Percentiles rank a stretch among this genome's conserved stretches.
Evolutionary conservation across 352 stramenopile genomes (phyloP).

Genomic region (Globisporangium heterothallicum): DNA sequence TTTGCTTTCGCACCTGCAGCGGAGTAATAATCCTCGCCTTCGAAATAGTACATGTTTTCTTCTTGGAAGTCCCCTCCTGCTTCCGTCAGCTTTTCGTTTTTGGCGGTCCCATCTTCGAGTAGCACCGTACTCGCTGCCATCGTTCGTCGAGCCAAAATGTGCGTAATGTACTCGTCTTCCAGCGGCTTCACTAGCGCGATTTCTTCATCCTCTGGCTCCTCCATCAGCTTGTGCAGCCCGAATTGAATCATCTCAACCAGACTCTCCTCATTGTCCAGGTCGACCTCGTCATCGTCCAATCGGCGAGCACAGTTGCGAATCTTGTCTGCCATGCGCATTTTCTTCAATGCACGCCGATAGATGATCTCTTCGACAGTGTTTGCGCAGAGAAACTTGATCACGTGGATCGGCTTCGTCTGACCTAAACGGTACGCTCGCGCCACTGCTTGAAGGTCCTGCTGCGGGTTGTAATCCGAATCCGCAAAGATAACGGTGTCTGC

Average conservation of each 20-base stretch:
- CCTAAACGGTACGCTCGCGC: conserved; percentile 65
- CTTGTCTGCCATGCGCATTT: conserved; percentile 68
- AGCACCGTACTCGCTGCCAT: not conserved
- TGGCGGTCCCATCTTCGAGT: conserved; percentile 23
- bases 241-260: conserved; percentile 74
- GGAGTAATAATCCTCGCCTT: conserved; percentile 67
- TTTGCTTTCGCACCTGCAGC: conserved; percentile 25
- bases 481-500: conserved; percentile 81
- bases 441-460: conserved; percentile 65
- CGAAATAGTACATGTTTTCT: conserved; percentile 85
- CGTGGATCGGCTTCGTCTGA: conserved; percentile 72
- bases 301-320: conserved; percentile 60
- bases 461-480: conserved; percentile 78
- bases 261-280: conserved; percentile 38
- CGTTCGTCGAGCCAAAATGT: conserved; percentile 32
- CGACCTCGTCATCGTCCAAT: conserved; percentile 19
- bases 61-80: conserved; percentile 54
- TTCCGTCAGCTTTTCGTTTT: conserved; percentile 44
- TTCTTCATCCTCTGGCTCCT: conserved; percentile 20
- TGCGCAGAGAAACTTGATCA: conserved; percentile 72
- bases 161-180: conserved; percentile 48
- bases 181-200: conserved; percentile 39
- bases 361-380: conserved; percentile 80
- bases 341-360: conserved; percentile 60
- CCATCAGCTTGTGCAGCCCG: conserved; percentile 62